A percentile compares a stretch with the other conserved stretches of the same genome.
Evolutionary conservation across 2,329 filamentous ascomycete genomes (phyloP).

Genomic region (Beauveria caledonica): DNA sequence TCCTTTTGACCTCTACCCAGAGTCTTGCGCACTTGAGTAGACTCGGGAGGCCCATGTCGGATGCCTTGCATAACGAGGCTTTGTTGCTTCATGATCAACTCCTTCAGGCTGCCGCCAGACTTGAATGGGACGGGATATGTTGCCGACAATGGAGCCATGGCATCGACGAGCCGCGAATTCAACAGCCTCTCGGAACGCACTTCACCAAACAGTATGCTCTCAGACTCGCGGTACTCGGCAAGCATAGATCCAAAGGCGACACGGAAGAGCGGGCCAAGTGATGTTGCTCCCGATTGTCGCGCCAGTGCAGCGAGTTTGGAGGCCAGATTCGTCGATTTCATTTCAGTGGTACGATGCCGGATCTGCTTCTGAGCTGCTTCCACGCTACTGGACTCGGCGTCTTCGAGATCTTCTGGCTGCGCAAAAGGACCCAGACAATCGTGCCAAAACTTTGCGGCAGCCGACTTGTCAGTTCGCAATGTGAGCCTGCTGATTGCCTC

Average conservation of each 20-base stretch:
- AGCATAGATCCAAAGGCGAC: slow-evolving; percentile 1
- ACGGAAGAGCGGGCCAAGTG: not conserved
- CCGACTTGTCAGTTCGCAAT: not conserved
- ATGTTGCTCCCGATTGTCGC: not conserved
- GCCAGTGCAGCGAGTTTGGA: not conserved
- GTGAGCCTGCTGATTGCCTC: not conserved
- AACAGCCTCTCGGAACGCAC: slow-evolving; percentile 1
- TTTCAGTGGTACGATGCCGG: not conserved
- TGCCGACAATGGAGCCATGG: slow-evolving; percentile 4
- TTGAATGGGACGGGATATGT: not conserved
- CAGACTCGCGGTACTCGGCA: not conserved
- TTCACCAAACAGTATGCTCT: not conserved
- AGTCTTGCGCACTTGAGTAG: not conserved
- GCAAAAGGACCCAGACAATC: not conserved
- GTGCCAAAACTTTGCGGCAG: not conserved
- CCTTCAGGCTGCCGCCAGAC: not conserved
- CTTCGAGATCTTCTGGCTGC: not conserved
- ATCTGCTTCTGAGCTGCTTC: not conserved
- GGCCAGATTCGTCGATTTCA: not conserved
- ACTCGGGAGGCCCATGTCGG: not conserved
- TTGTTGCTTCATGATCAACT: not conserved
- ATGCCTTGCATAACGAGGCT: not conserved
- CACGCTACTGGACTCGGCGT: not conserved
- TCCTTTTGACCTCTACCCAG: not conserved
- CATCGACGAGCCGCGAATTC: not conserved